phyloP scores from a whole-genome alignment of 2,329 filamentous ascomycete genomes.

The Epichloe baconii region DNA sequence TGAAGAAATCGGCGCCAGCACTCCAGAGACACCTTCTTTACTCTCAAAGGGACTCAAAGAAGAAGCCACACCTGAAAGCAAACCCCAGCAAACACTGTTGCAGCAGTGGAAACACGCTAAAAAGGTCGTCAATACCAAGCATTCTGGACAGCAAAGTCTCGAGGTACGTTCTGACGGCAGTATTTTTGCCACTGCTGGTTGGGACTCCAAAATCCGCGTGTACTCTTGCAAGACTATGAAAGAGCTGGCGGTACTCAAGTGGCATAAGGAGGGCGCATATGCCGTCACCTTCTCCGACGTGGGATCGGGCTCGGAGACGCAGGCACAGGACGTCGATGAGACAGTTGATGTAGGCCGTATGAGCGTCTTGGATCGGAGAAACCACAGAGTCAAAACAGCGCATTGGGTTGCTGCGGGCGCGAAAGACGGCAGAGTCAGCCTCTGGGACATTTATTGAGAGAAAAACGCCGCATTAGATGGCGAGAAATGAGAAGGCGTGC shows the following conservation, averaged over 20 bases:
- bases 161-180: conserved; percentile 65
- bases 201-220: conserved; percentile 72
- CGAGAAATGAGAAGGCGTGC: not conserved
- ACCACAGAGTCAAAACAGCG: conserved; percentile 50
- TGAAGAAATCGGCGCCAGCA: conserved; percentile 7
- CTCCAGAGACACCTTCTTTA: conserved; percentile 9
- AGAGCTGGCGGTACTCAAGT: conserved; percentile 84
- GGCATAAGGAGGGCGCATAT: conserved; percentile 85
- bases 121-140: conserved; percentile 62
- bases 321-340: not conserved
- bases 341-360: not conserved
- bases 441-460: conserved; percentile 81
- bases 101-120: conserved; percentile 34
- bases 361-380: conserved; percentile 48
- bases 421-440: conserved; percentile 88
- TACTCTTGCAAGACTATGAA: conserved; percentile 72
- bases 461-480: not conserved
- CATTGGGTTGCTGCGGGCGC: conserved; percentile 87
- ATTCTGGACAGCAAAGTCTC: conserved; percentile 79
- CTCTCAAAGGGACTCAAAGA: conserved; percentile 13
- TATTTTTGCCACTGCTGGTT: conserved; percentile 82
- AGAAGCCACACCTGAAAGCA: not conserved
- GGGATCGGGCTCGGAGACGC: not conserved
- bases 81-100: conserved; percentile 6
- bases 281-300: conserved; percentile 57